phyloP scores from a whole-genome alignment of 768 basidiomycete genomes.

The Serendipita indica region DNA sequence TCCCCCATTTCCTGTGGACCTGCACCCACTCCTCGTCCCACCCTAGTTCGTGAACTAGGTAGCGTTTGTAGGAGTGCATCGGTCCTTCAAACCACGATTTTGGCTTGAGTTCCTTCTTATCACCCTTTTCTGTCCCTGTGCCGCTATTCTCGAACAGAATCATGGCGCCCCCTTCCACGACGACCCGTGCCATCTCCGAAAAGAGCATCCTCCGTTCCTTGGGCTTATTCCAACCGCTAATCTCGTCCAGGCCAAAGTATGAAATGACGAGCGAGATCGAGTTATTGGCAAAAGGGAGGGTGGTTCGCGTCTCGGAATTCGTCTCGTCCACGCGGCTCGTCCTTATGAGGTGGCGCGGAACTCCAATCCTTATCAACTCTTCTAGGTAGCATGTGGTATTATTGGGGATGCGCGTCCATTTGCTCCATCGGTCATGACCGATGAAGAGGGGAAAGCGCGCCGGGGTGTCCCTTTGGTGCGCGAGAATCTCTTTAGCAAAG shows the following conservation, averaged over 20 bases:
- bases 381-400: background rate
- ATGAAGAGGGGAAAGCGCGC: background rate
- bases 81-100: background rate
- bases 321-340: background rate
- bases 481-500: slow-evolving; percentile 3
- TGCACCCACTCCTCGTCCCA: background rate
- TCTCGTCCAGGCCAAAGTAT: background rate
- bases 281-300: background rate
- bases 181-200: background rate
- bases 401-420: slow-evolving; percentile 5
- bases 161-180: background rate
- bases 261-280: background rate
- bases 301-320: background rate
- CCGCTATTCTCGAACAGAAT: background rate
- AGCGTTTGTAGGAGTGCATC: background rate
- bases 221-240: background rate
- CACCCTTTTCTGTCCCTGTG: background rate
- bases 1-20: background rate
- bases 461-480: background rate
- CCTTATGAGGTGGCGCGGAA: background rate
- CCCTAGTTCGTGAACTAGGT: background rate
- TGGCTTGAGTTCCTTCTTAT: background rate
- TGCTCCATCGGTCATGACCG: slow-evolving; percentile 6
- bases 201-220: background rate
- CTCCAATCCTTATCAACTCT: background rate